Base-by-base conservation (phyloP, 441 rosid species). In the Erodium trifolium region DNA sequence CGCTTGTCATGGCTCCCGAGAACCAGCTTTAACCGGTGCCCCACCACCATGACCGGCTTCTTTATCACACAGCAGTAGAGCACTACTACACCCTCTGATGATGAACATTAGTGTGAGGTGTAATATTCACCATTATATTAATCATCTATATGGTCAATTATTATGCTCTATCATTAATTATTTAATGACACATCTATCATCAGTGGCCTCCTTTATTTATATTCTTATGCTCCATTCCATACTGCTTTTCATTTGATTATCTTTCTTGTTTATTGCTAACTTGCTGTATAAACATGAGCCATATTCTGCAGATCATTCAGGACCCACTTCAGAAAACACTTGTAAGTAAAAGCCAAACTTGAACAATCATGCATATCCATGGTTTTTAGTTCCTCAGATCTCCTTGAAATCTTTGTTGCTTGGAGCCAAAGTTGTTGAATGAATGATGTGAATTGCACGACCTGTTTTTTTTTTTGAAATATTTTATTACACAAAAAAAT, bases 171-270 rank as follows among this genome's bases (percentile, higher is more conserved):
- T 45, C 1, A 45, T 45, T 45, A 45, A 45, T 2, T 45, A 45
- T 45, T 12, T 45, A 45, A 45, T 45, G 2, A n/a, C 51, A 9
- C 51, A 10, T 9, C 6, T 4, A 2, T 14, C 16, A 51, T 47
- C 14, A 47, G 59, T 51, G 59, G 59, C 59, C 59, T 51, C 59
- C 59, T 51, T 51, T 51, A 14, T 51, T 51, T 51, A 51, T 51
- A 51, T 51, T 51, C 59, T 51, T 51, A 51, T 51, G 59, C 59
- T 51, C 59, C 59, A 51, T 51, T 51, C 59, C 59, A 51, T 51
- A n/a, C 18, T 13, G 59, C 59, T 51, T 51, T 14, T 4, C 59
- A 51, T 2, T 51, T 51, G 7, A n/a, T 51, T 13, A n/a, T 12
- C 27, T 49, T 3, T 43, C 49, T 10, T 35, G 6, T 3, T 45